A percentile compares a stretch with the other conserved stretches of the same genome.
Evolutionary conservation across 2,329 filamentous ascomycete genomes (phyloP).

Genomic region (Pseudogymnoascus sp.): DNA sequence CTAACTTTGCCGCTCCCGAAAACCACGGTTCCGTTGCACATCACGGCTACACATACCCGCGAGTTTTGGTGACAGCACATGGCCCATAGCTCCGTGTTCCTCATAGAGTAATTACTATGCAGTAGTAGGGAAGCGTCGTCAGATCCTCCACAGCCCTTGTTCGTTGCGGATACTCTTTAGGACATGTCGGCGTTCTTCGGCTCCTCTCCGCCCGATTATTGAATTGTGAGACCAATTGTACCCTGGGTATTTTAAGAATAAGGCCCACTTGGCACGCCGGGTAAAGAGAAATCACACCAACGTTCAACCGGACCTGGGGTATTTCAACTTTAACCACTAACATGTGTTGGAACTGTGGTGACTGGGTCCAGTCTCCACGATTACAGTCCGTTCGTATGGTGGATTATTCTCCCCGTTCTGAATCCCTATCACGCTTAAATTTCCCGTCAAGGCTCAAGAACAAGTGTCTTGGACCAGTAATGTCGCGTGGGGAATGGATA

Average conservation of each 20-base stretch:
- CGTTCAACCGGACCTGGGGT: not conserved
- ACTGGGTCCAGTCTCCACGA: not conserved
- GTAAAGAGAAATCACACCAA: not conserved
- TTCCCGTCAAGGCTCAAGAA: not conserved
- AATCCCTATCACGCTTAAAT: not conserved
- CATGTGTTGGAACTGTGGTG: not conserved
- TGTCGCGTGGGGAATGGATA: not conserved
- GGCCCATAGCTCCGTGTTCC: not conserved
- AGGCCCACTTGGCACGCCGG: conserved; percentile 3
- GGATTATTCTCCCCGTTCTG: not conserved
- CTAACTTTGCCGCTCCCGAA: not conserved
- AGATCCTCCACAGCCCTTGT: not conserved
- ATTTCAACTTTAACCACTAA: not conserved
- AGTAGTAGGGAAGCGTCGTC: not conserved
- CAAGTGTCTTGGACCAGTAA: not conserved
- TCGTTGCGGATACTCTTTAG: not conserved
- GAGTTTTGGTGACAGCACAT: not conserved
- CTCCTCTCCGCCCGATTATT: not conserved
- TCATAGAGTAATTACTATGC: not conserved
- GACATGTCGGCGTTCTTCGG: not conserved
- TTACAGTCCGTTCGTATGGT: not conserved
- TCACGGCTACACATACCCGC: not conserved
- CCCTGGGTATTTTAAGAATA: conserved; percentile 4
- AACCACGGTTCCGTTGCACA: not conserved
- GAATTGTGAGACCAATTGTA: not conserved